Conservation (phyloP, 1,139 yeast species). For the Protomyces inundatus region DNA sequence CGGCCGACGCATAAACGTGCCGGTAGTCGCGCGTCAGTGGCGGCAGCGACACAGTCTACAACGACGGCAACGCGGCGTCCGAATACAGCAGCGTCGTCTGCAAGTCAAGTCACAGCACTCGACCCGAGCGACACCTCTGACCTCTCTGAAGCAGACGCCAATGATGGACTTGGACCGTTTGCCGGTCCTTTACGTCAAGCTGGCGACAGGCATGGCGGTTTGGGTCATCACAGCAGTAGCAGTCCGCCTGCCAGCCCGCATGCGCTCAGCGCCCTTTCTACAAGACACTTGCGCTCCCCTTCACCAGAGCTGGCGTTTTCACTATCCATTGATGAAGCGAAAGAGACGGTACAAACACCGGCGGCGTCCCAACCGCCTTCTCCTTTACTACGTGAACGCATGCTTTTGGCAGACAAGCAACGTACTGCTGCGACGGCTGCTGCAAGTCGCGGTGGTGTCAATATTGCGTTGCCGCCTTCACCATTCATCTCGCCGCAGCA, state of each 20-base stretch:
- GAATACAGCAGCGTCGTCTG: background rate
- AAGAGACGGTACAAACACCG: background rate
- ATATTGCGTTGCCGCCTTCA: conserved; percentile 21
- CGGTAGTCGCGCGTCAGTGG: background rate
- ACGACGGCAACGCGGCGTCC: background rate
- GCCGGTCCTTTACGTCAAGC: conserved; percentile 7
- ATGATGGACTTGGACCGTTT: conserved; percentile 17
- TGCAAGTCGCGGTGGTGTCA: background rate
- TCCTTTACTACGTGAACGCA: background rate
- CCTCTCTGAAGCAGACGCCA: background rate
- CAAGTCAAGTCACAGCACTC: too few species aligned
- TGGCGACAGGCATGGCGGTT: background rate
- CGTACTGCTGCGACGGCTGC: background rate
- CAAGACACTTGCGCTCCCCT: background rate
- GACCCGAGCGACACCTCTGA: background rate
- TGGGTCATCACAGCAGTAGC: too few species aligned
- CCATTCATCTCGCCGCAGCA: conserved; percentile 21
- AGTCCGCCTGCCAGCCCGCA: too few species aligned
- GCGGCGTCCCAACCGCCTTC: conserved; percentile 7
- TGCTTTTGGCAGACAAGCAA: background rate
- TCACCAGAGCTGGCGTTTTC: conserved; percentile 15
- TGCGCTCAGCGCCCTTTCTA: too few species aligned
- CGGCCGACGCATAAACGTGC: too few species aligned
- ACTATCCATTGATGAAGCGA: conserved; percentile 7
- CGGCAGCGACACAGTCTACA: background rate